Percentiles rank a stretch among this genome's conserved stretches.
Evolutionary conservation across 2,329 filamentous ascomycete genomes (phyloP).

Genomic region (Aspergillus fructus): DNA sequence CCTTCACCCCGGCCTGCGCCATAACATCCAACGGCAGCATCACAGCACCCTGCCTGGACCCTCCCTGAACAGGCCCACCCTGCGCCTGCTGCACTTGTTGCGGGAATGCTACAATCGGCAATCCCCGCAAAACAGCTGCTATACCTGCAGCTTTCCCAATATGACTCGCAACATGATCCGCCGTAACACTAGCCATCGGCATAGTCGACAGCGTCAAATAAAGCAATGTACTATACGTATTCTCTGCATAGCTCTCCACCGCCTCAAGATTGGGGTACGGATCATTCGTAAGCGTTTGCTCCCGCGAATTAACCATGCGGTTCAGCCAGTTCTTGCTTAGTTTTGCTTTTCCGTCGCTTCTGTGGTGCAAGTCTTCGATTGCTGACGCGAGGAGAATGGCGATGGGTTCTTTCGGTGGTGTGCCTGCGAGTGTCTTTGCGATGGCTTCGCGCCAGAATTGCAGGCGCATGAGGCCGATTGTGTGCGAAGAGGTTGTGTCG

Average conservation of each 20-base stretch:
- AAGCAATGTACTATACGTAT: conserved; percentile 88
- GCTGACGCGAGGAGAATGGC: conserved; percentile 78
- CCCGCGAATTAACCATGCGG: conserved; percentile 75
- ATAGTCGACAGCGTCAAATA: conserved; percentile 82
- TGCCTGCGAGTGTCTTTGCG: conserved; percentile 71
- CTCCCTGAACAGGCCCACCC: conserved; percentile 41
- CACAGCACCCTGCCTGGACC: conserved; percentile 61
- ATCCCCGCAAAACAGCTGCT: conserved; percentile 76
- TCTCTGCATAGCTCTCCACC: conserved; percentile 87
- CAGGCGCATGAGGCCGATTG: conserved; percentile 82
- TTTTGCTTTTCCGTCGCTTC: conserved; percentile 47
- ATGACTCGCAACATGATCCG: conserved; percentile 91
- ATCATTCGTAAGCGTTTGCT: conserved; percentile 78
- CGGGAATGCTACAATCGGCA: conserved; percentile 84
- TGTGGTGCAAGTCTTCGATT: conserved; percentile 56
- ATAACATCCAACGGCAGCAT: conserved; percentile 87
- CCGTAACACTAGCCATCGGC: conserved; percentile 75
- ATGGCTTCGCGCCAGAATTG: conserved; percentile 94
- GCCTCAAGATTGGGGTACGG: conserved; percentile 72
- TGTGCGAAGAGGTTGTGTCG: conserved; percentile 83
- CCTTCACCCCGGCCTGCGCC: conserved; percentile 74
- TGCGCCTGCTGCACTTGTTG: conserved; percentile 47
- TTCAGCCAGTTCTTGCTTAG: conserved; percentile 71
- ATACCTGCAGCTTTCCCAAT: conserved; percentile 94
- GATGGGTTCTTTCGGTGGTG: conserved; percentile 85